Evolutionary conservation across 768 basidiomycete genomes (phyloP).

Genomic region (Amanita pseudoporphyria): DNA sequence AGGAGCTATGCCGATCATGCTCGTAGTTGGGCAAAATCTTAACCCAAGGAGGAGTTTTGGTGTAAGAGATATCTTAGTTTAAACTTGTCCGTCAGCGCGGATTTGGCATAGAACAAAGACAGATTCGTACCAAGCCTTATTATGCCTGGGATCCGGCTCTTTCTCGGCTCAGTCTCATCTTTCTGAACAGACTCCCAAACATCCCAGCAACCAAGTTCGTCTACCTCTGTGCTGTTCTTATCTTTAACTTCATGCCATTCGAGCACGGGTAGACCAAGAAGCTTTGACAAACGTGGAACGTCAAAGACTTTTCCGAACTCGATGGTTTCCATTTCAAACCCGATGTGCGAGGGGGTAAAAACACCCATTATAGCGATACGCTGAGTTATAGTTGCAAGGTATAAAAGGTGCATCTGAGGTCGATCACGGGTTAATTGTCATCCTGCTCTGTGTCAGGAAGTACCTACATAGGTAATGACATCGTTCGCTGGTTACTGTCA

Average conservation of each 20-base stretch:
- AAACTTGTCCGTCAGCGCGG: not conserved
- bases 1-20: slow-evolving; percentile 34
- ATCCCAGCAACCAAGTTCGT: slow-evolving; percentile 51
- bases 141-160: slow-evolving; percentile 24
- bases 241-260: slow-evolving; percentile 62
- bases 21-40: slow-evolving; percentile 35
- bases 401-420: slow-evolving; percentile 43
- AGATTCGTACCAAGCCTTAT: slow-evolving; percentile 32
- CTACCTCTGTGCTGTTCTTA: slow-evolving; percentile 24
- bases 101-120: not conserved
- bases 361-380: slow-evolving; percentile 49
- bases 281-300: slow-evolving; percentile 36
- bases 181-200: slow-evolving; percentile 38
- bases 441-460: not conserved
- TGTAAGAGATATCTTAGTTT: slow-evolving; percentile 41
- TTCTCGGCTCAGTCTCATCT: slow-evolving; percentile 27
- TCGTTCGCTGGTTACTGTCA: slow-evolving; percentile 48
- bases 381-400: slow-evolving; percentile 47
- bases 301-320: slow-evolving; percentile 56
- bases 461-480: slow-evolving; percentile 59
- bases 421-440: not conserved
- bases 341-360: slow-evolving; percentile 51
- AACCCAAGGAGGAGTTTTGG: slow-evolving; percentile 36
- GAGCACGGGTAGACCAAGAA: slow-evolving; percentile 36
- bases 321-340: slow-evolving; percentile 36